These are phyloP conservation scores for Rosa multiflora DNA, from an alignment of 306 rosid genomes.

Conservation along the genomic window DNA sequence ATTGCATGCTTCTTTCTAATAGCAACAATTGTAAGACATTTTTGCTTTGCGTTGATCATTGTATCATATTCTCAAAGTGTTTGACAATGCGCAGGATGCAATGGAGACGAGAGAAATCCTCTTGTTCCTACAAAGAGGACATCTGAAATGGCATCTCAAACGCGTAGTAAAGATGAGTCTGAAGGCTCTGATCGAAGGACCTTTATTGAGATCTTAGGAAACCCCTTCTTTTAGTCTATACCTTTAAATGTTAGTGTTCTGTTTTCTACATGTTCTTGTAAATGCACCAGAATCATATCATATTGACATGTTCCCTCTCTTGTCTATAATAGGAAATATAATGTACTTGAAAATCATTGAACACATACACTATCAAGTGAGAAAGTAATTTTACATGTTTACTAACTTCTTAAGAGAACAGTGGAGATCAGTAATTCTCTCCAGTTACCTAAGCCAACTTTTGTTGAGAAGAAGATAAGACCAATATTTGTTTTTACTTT, in stretches of 20 bases:
- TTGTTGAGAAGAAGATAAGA: no score
- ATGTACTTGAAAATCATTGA: background rate
- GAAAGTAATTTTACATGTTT: background rate
- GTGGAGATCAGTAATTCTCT: background rate
- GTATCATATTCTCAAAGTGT: conserved; percentile 1
- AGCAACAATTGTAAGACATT: background rate
- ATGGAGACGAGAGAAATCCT: conserved; percentile 81
- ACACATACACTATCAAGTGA: background rate
- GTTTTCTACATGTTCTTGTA: conserved; percentile 3
- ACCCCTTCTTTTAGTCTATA: background rate
- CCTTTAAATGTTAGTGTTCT: background rate
- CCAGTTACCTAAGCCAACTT: background rate
- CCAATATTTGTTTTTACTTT: background rate
- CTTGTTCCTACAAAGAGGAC: conserved; percentile 69
- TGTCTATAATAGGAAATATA: background rate
- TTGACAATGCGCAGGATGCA: conserved; percentile 62
- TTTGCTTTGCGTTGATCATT: background rate
- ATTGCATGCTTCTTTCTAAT: no score
- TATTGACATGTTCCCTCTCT: background rate
- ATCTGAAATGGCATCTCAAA: conserved; percentile 21
- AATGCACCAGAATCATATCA: background rate
- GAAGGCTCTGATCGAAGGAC: conserved; percentile 25
- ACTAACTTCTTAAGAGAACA: background rate
- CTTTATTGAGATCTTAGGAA: background rate
- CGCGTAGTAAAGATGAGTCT: conserved; percentile 46